These are phyloP conservation scores for Cucurbita argyrosperma DNA, from an alignment of 306 rosid genomes.

Conservation along the genomic window DNA sequence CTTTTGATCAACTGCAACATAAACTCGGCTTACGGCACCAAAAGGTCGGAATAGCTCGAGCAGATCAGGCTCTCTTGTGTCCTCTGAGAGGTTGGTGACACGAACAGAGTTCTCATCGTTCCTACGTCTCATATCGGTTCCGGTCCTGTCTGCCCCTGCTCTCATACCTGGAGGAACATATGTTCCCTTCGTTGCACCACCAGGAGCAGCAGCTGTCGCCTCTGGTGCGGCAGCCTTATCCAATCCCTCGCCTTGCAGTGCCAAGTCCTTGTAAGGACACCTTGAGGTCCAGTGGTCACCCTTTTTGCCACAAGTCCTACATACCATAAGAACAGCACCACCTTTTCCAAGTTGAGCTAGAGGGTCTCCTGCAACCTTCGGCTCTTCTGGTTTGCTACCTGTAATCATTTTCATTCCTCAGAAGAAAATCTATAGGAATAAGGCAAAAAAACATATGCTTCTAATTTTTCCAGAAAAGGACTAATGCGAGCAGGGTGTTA, in stretches of 20 bases:
- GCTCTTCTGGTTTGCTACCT: slow-evolving; percentile 55
- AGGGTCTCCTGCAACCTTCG: slow-evolving; percentile 49
- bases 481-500: not conserved
- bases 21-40: slow-evolving; percentile 76
- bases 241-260: slow-evolving; percentile 34
- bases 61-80: slow-evolving; percentile 84
- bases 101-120: slow-evolving; percentile 90
- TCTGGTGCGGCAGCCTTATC: slow-evolving; percentile 53
- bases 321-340: slow-evolving; percentile 84
- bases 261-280: slow-evolving; percentile 89
- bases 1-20: slow-evolving; percentile 85
- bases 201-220: slow-evolving; percentile 15
- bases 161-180: slow-evolving; percentile 83
- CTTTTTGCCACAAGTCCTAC: slow-evolving; percentile 84
- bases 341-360: slow-evolving; percentile 30
- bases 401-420: not conserved
- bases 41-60: slow-evolving; percentile 87
- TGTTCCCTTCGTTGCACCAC: slow-evolving; percentile 34
- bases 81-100: slow-evolving; percentile 91
- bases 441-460: not conserved
- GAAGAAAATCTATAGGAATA: not conserved
- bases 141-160: slow-evolving; percentile 51
- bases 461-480: not conserved
- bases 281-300: slow-evolving; percentile 96
- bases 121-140: slow-evolving; percentile 79